These are phyloP conservation scores for Colletotrichum viniferum DNA, from an alignment of 2,329 filamentous ascomycete genomes.

Conservation along the genomic window DNA sequence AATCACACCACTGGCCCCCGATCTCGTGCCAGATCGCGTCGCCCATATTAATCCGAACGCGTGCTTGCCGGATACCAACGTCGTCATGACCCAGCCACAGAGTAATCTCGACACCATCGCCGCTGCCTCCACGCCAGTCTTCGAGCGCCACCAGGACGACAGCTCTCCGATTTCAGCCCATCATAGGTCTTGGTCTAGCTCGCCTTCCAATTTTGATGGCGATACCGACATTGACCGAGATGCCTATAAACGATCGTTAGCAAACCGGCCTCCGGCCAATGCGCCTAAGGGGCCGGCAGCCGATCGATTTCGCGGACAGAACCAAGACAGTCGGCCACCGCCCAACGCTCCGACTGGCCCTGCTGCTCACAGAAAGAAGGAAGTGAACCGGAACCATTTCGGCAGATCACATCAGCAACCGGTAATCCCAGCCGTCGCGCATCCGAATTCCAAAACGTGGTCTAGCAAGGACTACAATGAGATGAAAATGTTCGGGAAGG, in stretches of 20 bases:
- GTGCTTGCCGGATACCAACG: background rate
- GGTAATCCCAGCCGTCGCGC: constrained; percentile 36
- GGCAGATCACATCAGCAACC: background rate
- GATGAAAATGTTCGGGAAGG: constrained; percentile 34
- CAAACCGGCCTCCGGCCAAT: background rate
- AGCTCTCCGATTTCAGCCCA: background rate
- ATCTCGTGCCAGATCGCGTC: background rate
- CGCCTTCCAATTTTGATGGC: background rate
- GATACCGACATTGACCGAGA: background rate
- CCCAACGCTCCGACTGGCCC: constrained; percentile 17
- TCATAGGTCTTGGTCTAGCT: background rate
- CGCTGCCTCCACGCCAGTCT: background rate
- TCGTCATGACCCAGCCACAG: background rate
- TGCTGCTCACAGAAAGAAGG: background rate
- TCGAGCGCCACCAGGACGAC: background rate
- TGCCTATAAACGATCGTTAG: background rate
- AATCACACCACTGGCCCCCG: background rate
- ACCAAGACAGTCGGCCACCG: constrained; percentile 1
- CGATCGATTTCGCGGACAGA: background rate
- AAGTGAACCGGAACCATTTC: background rate
- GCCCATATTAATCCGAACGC: background rate
- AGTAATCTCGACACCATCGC: background rate
- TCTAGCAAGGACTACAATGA: constrained; percentile 38
- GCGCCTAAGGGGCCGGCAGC: background rate
- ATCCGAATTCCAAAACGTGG: constrained; percentile 41